phyloP scores from a whole-genome alignment of 352 stramenopile genomes.

The Elongisporangium undulatum region DNA sequence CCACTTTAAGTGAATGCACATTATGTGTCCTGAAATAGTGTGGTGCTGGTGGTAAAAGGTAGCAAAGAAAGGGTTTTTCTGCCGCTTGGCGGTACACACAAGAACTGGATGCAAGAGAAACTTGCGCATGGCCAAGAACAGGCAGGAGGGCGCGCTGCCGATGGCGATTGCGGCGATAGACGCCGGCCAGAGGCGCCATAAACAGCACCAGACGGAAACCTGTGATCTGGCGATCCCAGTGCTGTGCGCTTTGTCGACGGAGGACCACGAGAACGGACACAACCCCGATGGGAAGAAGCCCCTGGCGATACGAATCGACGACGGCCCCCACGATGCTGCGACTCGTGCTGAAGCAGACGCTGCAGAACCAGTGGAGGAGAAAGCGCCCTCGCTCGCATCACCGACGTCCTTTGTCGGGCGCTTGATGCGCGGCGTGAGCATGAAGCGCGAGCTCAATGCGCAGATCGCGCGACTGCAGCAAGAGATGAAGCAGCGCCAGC shows the following conservation, averaged over 20 bases:
- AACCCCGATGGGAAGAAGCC: not conserved
- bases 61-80: not conserved
- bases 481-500: constrained; percentile 20
- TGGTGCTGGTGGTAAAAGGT: not conserved
- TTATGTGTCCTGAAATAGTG: not conserved
- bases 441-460: constrained; percentile 26
- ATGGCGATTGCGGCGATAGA: not conserved
- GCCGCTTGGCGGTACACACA: not conserved
- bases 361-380: not conserved
- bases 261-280: not conserved
- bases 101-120: not conserved
- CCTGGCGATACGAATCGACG: not conserved
- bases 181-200: not conserved
- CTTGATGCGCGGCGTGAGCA: constrained; percentile 18
- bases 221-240: not conserved
- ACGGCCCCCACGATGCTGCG: not conserved
- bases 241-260: not conserved
- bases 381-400: not conserved
- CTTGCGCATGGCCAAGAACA: not conserved
- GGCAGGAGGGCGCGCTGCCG: not conserved
- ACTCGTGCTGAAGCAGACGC: not conserved
- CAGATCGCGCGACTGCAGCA: constrained; percentile 21
- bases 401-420: constrained; percentile 16
- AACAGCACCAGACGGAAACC: not conserved
- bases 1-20: not conserved